Evolutionary conservation across 306 rosid species (phyloP).

Genomic region (Inga leiocalycina): DNA sequence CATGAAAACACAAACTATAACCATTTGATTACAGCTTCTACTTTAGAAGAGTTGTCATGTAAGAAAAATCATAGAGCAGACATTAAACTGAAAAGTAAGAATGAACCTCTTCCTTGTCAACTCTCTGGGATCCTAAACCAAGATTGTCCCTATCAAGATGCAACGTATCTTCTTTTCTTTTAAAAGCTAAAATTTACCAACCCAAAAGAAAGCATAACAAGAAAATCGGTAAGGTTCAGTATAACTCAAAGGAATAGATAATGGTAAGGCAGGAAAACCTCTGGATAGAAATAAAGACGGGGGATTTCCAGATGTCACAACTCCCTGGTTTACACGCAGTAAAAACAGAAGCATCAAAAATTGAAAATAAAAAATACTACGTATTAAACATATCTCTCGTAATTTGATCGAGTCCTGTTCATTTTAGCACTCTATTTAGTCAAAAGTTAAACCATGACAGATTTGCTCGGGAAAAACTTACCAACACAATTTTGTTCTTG

Average conservation of each 20-base stretch:
- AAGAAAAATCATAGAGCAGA: constrained; percentile 18
- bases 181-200: constrained; percentile 24
- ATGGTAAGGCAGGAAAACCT: constrained; percentile 46
- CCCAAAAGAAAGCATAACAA: background rate
- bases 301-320: constrained; percentile 57
- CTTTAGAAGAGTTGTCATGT: background rate
- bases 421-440: background rate
- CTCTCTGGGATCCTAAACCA: constrained; percentile 42
- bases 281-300: constrained; percentile 62
- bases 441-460: too few species aligned
- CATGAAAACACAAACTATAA: background rate
- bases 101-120: constrained; percentile 62
- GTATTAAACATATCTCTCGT: background rate
- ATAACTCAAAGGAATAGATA: background rate
- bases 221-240: background rate
- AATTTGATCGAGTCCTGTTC: background rate
- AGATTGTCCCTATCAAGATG: constrained; percentile 29
- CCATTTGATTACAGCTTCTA: background rate
- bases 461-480: too few species aligned
- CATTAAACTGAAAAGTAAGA: too few species aligned
- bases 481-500: background rate
- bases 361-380: too few species aligned
- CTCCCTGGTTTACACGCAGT: constrained; percentile 53
- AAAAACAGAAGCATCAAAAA: background rate
- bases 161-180: constrained; percentile 49